Conservation (phyloP, 495 filamentous ascomycete genomes). For the Alectoria sarmentosa region DNA sequence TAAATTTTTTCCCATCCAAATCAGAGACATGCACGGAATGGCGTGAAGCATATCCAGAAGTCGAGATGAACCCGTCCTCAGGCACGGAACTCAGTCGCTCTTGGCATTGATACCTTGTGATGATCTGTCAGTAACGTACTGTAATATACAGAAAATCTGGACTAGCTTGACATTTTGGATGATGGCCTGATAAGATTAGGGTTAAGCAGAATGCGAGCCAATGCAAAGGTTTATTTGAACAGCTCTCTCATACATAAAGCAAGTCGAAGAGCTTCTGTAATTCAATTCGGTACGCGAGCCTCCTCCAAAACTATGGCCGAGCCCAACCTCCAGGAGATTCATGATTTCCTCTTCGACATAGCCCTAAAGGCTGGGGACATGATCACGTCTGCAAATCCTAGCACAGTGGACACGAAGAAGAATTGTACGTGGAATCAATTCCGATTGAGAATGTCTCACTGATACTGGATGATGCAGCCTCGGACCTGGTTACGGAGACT, state of each 20-base stretch:
- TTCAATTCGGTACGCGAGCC: too few relatives aligned
- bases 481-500: constrained; percentile 75
- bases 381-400: constrained; percentile 70
- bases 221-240: not conserved
- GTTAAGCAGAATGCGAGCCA: too few relatives aligned
- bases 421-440: constrained; percentile 55
- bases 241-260: too few relatives aligned
- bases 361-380: constrained; percentile 75
- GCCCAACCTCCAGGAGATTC: constrained; percentile 67
- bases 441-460: not conserved
- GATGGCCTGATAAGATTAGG: too few relatives aligned
- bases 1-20: too few relatives aligned
- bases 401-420: constrained; percentile 65
- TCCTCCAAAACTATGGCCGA: not conserved
- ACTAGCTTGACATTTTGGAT: too few relatives aligned
- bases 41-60: not conserved
- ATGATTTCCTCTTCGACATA: constrained; percentile 66
- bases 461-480: constrained; percentile 37
- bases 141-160: not conserved
- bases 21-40: not conserved
- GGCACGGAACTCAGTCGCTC: not conserved
- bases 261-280: too few relatives aligned
- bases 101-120: not conserved
- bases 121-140: not conserved
- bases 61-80: not conserved